Conservation (phyloP, 768 basidiomycete species). For the Leccinum barrowsii region DNA sequence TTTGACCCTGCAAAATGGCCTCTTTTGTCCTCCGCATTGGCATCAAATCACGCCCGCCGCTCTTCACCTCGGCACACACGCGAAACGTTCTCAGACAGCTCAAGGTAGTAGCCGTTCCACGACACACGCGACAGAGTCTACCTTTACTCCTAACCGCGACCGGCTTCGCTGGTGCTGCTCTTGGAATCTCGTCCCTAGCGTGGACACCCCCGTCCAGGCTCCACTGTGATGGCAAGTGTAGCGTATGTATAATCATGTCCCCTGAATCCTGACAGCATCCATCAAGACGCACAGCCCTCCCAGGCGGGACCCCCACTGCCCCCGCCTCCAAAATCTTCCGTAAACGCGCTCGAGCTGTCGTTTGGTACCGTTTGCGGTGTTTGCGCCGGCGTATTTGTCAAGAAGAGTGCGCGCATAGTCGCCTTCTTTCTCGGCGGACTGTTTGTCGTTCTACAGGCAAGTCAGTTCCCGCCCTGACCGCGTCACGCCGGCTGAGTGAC, state of each 20-base stretch:
- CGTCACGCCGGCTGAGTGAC: slow-evolving; percentile 1
- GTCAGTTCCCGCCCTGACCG: slow-evolving; percentile 12
- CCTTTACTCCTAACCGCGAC: slow-evolving; percentile 26
- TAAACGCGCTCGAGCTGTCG: slow-evolving; percentile 77
- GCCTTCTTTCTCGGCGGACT: slow-evolving; percentile 89
- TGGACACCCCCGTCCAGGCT: slow-evolving; percentile 29
- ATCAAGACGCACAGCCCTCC: slow-evolving; percentile 11
- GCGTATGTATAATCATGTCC: not conserved
- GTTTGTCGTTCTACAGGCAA: slow-evolving; percentile 87
- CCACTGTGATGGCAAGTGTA: slow-evolving; percentile 52
- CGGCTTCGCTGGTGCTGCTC: slow-evolving; percentile 39
- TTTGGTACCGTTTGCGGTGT: slow-evolving; percentile 89
- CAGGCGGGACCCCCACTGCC: slow-evolving; percentile 13
- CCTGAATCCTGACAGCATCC: slow-evolving; percentile 4
- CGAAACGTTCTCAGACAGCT: not conserved
- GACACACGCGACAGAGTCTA: slow-evolving; percentile 6
- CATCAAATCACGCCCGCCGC: slow-evolving; percentile 10
- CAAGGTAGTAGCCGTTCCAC: not conserved
- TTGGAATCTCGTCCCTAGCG: slow-evolving; percentile 41
- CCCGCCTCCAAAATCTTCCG: slow-evolving; percentile 63
- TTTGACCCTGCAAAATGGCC: slow-evolving; percentile 3
- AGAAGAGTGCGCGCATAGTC: slow-evolving; percentile 83
- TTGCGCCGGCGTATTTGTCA: slow-evolving; percentile 90
- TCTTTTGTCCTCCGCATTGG: slow-evolving; percentile 18
- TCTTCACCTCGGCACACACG: not conserved